Evolutionary conservation across 352 stramenopile species (phyloP), one percentile per base, ranked within the genome.

Genomic region (Globisporangium cylindrosporum): DNA sequence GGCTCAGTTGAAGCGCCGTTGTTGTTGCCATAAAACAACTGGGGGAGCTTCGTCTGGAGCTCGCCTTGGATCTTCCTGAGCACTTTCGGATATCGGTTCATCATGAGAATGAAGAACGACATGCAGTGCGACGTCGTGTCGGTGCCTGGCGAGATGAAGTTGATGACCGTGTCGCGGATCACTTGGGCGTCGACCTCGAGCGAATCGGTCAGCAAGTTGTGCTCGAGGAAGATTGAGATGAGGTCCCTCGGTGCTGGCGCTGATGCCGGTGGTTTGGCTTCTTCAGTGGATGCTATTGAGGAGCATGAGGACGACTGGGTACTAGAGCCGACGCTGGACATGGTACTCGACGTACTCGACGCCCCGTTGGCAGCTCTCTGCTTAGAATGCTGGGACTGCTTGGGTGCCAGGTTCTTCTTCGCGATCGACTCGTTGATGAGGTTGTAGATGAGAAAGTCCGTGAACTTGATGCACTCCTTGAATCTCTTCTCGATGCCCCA

Each of bases 81-180:
- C 5, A 81, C 73, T 15, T 77, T 32, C 4, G 76, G 81, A 51
- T 90, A 66, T 25, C 69, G 68, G 46, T 73, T 73, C 27, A 90
- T 66, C 61, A 82, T 73, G 43, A 84, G 77, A 38, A 89, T 55
- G 43, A 84, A 73, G 72, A 81, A 88, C 22, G 63, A 73, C 41
- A 88, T 61, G 6, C 74, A 75, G 51, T 70, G 69, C 4, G 80
- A 73, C 18, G 81, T 90, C 18, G 81, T 90, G 54, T 88, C 81
- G 1, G 74, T 68, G 27, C 81, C 81, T 29, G 78, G 81, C 9
- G 88, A 73, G 34, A 90, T 73, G 61, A 90, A 86, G 59, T 81
- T 85, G 55, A 90, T 75, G 36, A 87, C 64, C 32, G 89, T 78
- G 67, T 90, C 77, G 43, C 78, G 75, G 14, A 89, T 67, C 62